A percentile compares a stretch with the other conserved stretches of the same genome.
Evolutionary conservation across 139 green algal species (phyloP).

Genomic region (Chlamydomonas sphaeroides): DNA sequence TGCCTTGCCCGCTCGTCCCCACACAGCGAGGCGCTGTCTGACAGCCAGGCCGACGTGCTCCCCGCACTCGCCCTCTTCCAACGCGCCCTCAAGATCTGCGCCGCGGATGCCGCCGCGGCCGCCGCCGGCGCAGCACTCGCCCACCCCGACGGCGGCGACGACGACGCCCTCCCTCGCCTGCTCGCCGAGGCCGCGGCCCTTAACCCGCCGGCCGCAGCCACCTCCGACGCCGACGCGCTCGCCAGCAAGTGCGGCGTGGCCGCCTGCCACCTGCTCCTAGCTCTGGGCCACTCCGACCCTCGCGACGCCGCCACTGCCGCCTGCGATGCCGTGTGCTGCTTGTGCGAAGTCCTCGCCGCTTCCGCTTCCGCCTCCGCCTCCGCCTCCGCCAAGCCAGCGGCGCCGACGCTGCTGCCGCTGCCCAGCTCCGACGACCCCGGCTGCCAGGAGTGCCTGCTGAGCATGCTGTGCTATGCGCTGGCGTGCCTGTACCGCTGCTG

Average conservation of each 20-base stretch:
- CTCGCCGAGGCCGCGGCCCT: too few relatives aligned
- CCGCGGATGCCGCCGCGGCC: not conserved
- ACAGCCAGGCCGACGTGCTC: not conserved
- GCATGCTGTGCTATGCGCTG: not conserved
- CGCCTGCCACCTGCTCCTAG: constrained; percentile 10
- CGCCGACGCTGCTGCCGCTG: not conserved
- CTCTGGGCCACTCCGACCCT: not conserved
- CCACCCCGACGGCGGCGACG: not conserved
- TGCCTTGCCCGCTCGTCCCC: too few relatives aligned
- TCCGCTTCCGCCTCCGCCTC: not conserved
- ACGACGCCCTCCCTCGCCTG: not conserved
- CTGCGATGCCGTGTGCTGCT: not conserved
- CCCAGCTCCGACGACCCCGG: not conserved
- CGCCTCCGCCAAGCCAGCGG: not conserved
- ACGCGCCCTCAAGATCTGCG: not conserved
- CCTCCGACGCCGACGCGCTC: not conserved
- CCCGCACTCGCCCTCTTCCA: constrained; percentile 16
- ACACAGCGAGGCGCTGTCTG: not conserved
- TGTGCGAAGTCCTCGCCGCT: not conserved
- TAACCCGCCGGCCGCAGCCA: not conserved
- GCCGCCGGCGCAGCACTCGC: too few relatives aligned
- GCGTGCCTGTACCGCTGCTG: not conserved
- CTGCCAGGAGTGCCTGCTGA: not conserved
- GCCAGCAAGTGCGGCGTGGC: not conserved
- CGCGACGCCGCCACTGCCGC: not conserved